Evolutionary conservation across 257 asterid genomes (phyloP), one percentile per base, ranked within the genome.

Genomic region (Primulina huaijiensis): DNA sequence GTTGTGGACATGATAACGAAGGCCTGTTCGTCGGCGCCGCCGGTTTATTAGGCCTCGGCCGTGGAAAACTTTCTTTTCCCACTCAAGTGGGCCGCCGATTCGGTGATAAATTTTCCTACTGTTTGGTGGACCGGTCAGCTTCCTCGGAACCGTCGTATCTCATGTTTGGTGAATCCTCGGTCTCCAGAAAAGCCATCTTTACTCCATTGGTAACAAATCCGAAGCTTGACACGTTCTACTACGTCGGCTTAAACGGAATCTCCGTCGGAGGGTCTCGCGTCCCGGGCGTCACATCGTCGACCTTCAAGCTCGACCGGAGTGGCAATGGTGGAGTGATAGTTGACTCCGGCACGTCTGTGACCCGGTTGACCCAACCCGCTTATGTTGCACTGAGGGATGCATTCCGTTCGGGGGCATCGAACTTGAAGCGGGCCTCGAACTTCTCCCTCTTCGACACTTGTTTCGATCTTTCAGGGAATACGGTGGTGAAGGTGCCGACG

Each of bases 1-100:
- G 98, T 4, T 92, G 98, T 57, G 98, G 98, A 0, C 96, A 92
- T 58, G 95, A 90, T 10, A 92, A 92, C 11, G 92, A 92, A 65
- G 98, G 98, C 0, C 65, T 92, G 19, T 92, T 92, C 76, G 76
- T 86, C 37, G 98, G 96, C 29, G 96, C 98, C 14, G 92, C 92
- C 67, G 98, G 98, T 23, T 76, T 90, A 55, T 43, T 92, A 8
- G 97, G 98, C 25, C 90, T 92, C n/a, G 98, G 98, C 57, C 77
- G 89, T 14, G 98, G 97, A 6, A 85, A 66, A 17, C 33, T 90
- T 37, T 92, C 98, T 0, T 92, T 92, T 20, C 95, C 95, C 8
- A 70, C 69, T 0, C 97, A 90, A 25, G 85, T 88, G 17, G 96
- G 95, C 2, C 62, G 65, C 8, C 79, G 87, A 35, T 92, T 88